A percentile compares a stretch with the other conserved stretches of the same genome.
These are phyloP conservation scores for Telfairia occidentalis DNA, from an alignment of 331 rosid species.

Conservation along the genomic window DNA sequence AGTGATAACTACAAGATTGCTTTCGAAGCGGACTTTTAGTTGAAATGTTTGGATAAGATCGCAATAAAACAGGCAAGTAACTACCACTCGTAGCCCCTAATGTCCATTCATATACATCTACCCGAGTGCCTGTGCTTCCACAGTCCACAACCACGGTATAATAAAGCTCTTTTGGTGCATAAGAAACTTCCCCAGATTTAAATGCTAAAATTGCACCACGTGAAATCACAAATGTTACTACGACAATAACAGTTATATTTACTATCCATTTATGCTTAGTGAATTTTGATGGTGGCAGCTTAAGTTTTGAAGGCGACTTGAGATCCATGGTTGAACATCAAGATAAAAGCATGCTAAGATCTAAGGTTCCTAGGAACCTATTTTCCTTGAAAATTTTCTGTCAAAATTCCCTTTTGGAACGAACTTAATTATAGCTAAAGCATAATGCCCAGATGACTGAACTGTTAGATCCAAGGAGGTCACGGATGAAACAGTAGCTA, in stretches of 20 bases:
- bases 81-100: slow-evolving; percentile 9
- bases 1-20: slow-evolving; percentile 56
- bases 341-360: neutral
- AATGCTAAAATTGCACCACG: slow-evolving; percentile 37
- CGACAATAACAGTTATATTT: slow-evolving; percentile 13
- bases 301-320: slow-evolving; percentile 58
- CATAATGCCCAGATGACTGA: neutral
- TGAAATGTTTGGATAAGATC: slow-evolving; percentile 43
- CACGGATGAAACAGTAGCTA: neutral
- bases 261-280: slow-evolving; percentile 21
- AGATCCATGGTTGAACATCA: slow-evolving; percentile 38
- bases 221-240: slow-evolving; percentile 24
- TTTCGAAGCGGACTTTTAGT: slow-evolving; percentile 32
- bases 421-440: neutral
- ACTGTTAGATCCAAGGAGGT: neutral
- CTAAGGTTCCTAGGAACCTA: neutral
- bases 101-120: slow-evolving; percentile 47
- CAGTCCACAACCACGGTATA: slow-evolving; percentile 71
- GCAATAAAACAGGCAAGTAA: slow-evolving; percentile 44
- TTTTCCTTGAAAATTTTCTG: neutral
- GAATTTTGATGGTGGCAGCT: slow-evolving; percentile 20
- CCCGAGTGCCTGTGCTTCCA: slow-evolving; percentile 59
- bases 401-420: slow-evolving; percentile 2
- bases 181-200: slow-evolving; percentile 13
- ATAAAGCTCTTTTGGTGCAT: slow-evolving; percentile 23